Base-by-base conservation (phyloP, 352 stramenopile genomes). In the Phytophthora kernoviae region DNA sequence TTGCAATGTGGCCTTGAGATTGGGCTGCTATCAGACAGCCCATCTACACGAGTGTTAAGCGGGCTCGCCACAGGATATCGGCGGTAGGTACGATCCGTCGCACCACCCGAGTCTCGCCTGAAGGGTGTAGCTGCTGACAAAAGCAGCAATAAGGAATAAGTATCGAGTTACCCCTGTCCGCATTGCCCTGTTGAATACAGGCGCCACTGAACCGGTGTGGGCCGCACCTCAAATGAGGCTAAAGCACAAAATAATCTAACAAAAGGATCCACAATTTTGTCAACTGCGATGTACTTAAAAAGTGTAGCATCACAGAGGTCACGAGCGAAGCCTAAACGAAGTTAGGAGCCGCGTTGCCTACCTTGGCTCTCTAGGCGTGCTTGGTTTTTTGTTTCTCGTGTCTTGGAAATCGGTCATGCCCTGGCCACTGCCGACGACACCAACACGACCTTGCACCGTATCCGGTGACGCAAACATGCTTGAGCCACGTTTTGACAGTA, bases 391-490 rank as follows among this genome's bases (percentile, higher is more conserved):
- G 45, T 26, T 66, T 36, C 79, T 66, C 39, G 69, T 67, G 58
- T 93, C 78, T 18, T 84, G 60, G 55, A 83, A 96, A 24, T 69
- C 68, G 9, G 90, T 97, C 78, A 97, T 95, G 50, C 82, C 90
- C 49, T 95, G 84, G 0, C 89, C 90, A 32, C 87, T 96, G 22
- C 89, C 89, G 1, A 96, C 75, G 14, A 97, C 90, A 11, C 90
- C 91, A 7, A 97, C 91, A 33, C 83, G 89, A 11, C 85, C 86
- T 24, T 93, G 61, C 7, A 94, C 79, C 12, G 77, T 88, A 37
- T 94, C 89, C 8, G 91, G 87, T 5, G 87, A 93, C 22, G 87
- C 83, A 73, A 97, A 97, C 70, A 97, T 97, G 63, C 87, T 96
- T 18, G 72, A 87, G 51, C 90, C 90, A 15, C 82, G 82, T 58